Conservation (phyloP, 2,329 filamentous ascomycete genomes). For the Fusarium buharicum region DNA sequence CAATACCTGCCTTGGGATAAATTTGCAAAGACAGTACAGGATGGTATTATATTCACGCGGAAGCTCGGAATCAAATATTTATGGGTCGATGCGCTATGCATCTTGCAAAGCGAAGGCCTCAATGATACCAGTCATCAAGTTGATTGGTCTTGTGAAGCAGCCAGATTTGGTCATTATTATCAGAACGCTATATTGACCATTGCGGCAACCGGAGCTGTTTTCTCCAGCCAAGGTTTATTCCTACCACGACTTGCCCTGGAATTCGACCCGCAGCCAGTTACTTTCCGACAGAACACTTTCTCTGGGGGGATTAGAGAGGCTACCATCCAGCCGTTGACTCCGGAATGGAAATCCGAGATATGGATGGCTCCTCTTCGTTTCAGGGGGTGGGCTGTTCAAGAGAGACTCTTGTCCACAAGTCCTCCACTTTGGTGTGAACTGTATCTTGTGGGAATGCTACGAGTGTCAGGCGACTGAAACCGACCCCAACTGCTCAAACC, state of each 20-base stretch:
- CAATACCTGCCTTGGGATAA: not conserved
- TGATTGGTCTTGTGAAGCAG: slow-evolving; percentile 10
- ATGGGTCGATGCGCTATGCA: slow-evolving; percentile 14
- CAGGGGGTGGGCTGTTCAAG: slow-evolving; percentile 2
- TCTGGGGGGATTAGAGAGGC: fast-evolving
- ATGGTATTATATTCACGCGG: not conserved
- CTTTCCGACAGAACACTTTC: not conserved
- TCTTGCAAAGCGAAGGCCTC: slow-evolving; percentile 1
- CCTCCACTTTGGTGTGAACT: slow-evolving; percentile 1
- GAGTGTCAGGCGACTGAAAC: not conserved
- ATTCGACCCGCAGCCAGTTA: not conserved
- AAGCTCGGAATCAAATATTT: not conserved
- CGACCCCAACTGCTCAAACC: not conserved
- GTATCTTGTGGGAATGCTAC: slow-evolving; percentile 2
- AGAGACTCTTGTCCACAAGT: not conserved
- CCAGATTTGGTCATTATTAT: slow-evolving; percentile 12
- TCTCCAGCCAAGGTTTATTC: slow-evolving; percentile 5
- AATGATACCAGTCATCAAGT: not conserved
- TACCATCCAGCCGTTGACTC: not conserved
- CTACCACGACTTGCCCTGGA: not conserved
- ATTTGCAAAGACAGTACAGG: slow-evolving; percentile 4
- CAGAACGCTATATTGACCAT: slow-evolving; percentile 4
- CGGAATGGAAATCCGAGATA: not conserved
- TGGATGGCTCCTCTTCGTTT: not conserved
- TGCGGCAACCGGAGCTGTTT: not conserved